Conservation (phyloP, 345 rosid species). For the Passiflora organensis region DNA sequence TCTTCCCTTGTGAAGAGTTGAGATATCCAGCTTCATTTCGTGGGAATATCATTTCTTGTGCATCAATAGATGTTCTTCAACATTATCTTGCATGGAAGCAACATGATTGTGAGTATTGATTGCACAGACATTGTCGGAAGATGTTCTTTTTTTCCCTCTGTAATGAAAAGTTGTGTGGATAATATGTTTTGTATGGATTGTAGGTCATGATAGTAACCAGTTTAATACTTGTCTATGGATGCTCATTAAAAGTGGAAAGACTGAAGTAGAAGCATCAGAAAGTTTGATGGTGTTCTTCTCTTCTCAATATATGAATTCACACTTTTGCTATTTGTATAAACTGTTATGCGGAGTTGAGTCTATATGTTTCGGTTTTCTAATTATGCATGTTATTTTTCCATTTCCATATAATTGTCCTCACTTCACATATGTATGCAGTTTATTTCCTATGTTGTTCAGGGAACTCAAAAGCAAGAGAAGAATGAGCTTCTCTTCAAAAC, state of each 20-base stretch:
- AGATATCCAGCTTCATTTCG: conserved; percentile 60
- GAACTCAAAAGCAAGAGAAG: conserved; percentile 65
- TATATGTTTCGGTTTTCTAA: background rate
- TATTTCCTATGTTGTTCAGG: conserved; percentile 42
- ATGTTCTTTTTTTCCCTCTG: too few relatives aligned
- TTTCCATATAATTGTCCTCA: background rate
- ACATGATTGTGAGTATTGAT: conserved; percentile 56
- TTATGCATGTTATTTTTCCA: background rate
- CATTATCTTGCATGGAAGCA: conserved; percentile 87
- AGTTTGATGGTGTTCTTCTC: conserved; percentile 51
- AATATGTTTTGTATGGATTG: background rate
- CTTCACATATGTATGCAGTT: too few relatives aligned
- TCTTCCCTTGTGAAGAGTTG: conserved; percentile 51
- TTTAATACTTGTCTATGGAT: conserved; percentile 71
- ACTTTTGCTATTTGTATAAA: background rate
- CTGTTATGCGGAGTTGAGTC: background rate
- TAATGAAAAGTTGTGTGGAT: too few relatives aligned
- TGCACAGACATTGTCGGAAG: background rate
- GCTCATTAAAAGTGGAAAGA: conserved; percentile 63
- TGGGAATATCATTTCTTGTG: conserved; percentile 55
- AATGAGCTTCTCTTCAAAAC: conserved; percentile 78
- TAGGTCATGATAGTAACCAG: conserved; percentile 72
- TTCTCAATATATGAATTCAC: background rate
- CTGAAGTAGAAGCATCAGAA: conserved; percentile 50
- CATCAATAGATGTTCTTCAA: conserved; percentile 74